These are phyloP conservation scores for Sequoiadendron giganteum DNA, from an alignment of 75 land plant genomes.

Conservation along the genomic window DNA sequence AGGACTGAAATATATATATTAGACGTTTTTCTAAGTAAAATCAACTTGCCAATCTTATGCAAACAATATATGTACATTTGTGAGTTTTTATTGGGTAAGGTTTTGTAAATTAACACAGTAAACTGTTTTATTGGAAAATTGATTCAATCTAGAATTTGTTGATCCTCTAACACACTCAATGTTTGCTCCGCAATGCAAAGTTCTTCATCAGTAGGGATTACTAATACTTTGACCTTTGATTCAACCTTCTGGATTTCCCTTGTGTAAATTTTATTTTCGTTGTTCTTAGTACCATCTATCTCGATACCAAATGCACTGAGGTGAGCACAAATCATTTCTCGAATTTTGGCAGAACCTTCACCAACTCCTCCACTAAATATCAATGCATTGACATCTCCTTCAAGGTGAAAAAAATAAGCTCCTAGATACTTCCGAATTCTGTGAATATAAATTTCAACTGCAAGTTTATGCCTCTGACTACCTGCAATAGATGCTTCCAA, in stretches of 20 bases:
- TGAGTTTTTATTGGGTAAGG: not conserved
- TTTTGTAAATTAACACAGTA: not conserved
- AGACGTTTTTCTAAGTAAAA: not conserved
- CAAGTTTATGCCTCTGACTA: conserved; percentile 35
- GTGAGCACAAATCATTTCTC: conserved; percentile 28
- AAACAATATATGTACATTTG: not conserved
- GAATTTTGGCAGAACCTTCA: conserved; percentile 32
- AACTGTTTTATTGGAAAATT: not conserved
- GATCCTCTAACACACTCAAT: conserved; percentile 23
- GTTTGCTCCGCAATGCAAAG: conserved; percentile 44
- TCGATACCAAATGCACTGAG: conserved; percentile 30
- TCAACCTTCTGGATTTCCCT: conserved; percentile 31
- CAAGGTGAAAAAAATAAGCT: conserved; percentile 36
- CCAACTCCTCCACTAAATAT: conserved; percentile 47
- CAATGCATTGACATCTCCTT: conserved; percentile 41
- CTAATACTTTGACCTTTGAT: conserved; percentile 34
- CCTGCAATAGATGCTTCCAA: conserved; percentile 32
- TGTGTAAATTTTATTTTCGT: conserved; percentile 17
- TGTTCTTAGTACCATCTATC: conserved; percentile 21
- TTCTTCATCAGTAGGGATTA: conserved; percentile 47
- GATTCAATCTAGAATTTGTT: not conserved
- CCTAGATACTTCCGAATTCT: conserved; percentile 39
- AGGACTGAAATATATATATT: not conserved
- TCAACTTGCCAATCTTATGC: not conserved
- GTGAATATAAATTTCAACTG: conserved; percentile 31